Base-by-base conservation (phyloP, 2,329 filamentous ascomycete genomes). In the Aspergillus cejpii region DNA sequence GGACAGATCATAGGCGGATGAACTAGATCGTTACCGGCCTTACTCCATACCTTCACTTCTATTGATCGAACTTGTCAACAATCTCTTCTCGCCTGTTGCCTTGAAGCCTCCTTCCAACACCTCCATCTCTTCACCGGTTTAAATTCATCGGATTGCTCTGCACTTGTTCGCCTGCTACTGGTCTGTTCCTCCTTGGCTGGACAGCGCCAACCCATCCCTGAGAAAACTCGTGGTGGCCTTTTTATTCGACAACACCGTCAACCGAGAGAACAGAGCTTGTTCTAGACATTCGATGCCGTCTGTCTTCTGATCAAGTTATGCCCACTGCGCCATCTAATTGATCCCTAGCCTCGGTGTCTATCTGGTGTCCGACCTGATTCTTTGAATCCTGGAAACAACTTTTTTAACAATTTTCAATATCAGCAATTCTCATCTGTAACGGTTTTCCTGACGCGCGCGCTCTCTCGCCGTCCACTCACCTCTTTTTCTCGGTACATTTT, bases 221-320 rank as follows among this genome's bases (percentile, higher is more conserved):
- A 6, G 27, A 14, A 6, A 29, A 38, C 42, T 41, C 39, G 39
- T 39, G 40, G 38, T 43, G 40, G 40, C 40, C 47, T 49, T 37
- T 37, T 40, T n/a, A n/a, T 46, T 47, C 46, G 33, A 49, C 46
- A 24, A 23, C 37, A 41, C 28, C 27, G 37, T 36, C 40, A 41
- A 31, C 48, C 48, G 48, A 50, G 42, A 45, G 41, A 27, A 28
- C 37, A 43, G 46, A 40, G 44, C 45, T 48, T 46, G 52, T 54
- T 55, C 54, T 55, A 55, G 54, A 55, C 52, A 48, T 52, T 55
- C 50, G 43, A 53, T 46, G 37, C 42, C 38, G 48, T 40, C 44
- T 23, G 50, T 53, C 52, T 50, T 53, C 53, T 50, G 45, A 46
- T 49, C 52, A 46, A 51, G 45, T 53, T 50, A 55, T 56, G 52